Conservation (phyloP, 2,329 filamentous ascomycete genomes). For the Aspergillus brunneoviolaceus region DNA sequence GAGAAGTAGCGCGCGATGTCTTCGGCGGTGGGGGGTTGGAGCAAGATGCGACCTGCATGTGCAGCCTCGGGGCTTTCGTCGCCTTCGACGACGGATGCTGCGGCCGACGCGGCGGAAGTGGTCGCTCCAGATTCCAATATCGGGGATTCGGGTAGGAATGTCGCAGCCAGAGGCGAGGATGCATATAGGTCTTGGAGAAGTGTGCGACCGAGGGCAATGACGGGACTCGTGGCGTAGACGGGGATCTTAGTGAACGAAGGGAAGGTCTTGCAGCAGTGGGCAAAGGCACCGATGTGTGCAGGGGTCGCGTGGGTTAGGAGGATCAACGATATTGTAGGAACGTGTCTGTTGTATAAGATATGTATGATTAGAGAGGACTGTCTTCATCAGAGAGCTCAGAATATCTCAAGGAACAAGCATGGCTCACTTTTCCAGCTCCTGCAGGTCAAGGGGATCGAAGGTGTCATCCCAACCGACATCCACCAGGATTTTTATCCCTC, state of each 20-base stretch:
- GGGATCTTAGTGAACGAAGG: conserved; percentile 89
- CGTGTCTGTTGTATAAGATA: conserved; percentile 60
- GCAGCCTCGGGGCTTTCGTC: conserved; percentile 33
- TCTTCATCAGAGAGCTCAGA: not conserved
- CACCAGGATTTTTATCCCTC: conserved; percentile 90
- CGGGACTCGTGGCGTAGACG: conserved; percentile 88
- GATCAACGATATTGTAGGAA: conserved; percentile 87
- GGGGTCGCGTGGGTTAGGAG: conserved; percentile 92
- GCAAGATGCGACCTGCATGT: conserved; percentile 49
- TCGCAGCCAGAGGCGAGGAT: conserved; percentile 83
- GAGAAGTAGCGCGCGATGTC: conserved; percentile 93
- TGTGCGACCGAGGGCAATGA: conserved; percentile 88
- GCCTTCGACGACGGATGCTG: conserved; percentile 27
- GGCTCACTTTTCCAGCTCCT: conserved; percentile 81
- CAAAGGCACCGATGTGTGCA: conserved; percentile 87
- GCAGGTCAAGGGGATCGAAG: conserved; percentile 79
- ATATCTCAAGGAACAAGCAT: not conserved
- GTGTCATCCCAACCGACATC: conserved; percentile 95
- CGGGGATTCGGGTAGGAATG: conserved; percentile 71
- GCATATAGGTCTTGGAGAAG: conserved; percentile 89
- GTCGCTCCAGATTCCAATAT: conserved; percentile 59
- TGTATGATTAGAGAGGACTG: not conserved
- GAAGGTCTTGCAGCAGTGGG: conserved; percentile 95
- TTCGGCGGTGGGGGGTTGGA: conserved; percentile 72
- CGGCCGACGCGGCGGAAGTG: conserved; percentile 42